These are phyloP conservation scores for Neurospora sp. DNA, from an alignment of 495 filamentous ascomycete genomes.

Conservation along the genomic window DNA sequence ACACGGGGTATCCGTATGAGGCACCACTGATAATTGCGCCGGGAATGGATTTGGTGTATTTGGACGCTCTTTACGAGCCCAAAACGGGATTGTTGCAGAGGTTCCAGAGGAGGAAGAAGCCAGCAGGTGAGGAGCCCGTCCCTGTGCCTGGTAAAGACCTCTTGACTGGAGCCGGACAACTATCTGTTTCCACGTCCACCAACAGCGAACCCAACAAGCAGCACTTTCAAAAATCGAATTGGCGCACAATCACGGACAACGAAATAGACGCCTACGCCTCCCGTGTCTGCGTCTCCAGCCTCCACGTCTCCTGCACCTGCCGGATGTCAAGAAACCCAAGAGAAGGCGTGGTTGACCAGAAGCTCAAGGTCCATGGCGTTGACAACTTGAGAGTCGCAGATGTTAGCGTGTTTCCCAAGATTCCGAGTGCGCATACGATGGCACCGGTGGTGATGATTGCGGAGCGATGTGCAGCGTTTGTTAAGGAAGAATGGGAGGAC, in stretches of 20 bases:
- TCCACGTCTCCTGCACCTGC: slow-evolving; percentile 8
- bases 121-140: neutral
- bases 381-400: slow-evolving; percentile 35
- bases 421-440: slow-evolving; percentile 35
- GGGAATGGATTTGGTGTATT: slow-evolving; percentile 8
- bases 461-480: slow-evolving; percentile 42
- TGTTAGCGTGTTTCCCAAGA: slow-evolving; percentile 40
- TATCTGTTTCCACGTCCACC: neutral
- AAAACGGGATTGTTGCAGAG: neutral
- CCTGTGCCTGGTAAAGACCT: neutral
- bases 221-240: neutral
- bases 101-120: neutral
- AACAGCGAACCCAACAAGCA: neutral
- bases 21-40: slow-evolving; percentile 9
- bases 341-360: slow-evolving; percentile 35
- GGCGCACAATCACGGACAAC: slow-evolving; percentile 14
- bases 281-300: slow-evolving; percentile 6
- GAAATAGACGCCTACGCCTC: slow-evolving; percentile 19
- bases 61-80: slow-evolving; percentile 4
- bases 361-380: slow-evolving; percentile 39
- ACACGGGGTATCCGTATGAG: slow-evolving; percentile 13
- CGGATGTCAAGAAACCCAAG: slow-evolving; percentile 13
- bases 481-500: slow-evolving; percentile 24
- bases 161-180: neutral
- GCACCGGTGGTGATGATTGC: slow-evolving; percentile 40